Evolutionary conservation across 305 asterid species (phyloP).

Genomic region (Euphrasia arctica): DNA sequence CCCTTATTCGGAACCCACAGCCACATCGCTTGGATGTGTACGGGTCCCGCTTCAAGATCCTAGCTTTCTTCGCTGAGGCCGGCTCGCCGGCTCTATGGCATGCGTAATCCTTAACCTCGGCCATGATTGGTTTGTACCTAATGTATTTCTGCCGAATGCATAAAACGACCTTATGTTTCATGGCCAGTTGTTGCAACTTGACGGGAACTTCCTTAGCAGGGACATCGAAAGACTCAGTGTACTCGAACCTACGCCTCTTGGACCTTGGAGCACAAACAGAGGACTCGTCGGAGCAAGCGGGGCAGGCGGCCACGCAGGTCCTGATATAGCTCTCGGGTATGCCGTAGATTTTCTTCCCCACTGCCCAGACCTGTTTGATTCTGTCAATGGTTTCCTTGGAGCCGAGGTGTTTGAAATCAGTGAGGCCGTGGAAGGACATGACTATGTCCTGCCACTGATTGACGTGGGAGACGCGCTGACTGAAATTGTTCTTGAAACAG

Average conservation of each 20-base stretch:
- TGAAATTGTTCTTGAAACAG: slow-evolving; percentile 85
- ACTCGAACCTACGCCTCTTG: slow-evolving; percentile 76
- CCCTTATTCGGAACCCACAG: slow-evolving; percentile 87
- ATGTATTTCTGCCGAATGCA: slow-evolving; percentile 90
- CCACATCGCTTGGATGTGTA: slow-evolving; percentile 91
- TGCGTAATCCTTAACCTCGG: slow-evolving; percentile 97
- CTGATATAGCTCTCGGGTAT: slow-evolving; percentile 94
- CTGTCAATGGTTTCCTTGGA: slow-evolving; percentile 77
- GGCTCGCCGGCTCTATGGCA: slow-evolving; percentile 98
- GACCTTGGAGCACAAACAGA: slow-evolving; percentile 59
- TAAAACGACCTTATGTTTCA: slow-evolving; percentile 86
- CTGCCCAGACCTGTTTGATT: slow-evolving; percentile 94
- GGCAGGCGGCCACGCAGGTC: slow-evolving; percentile 62
- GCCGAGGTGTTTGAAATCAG: slow-evolving; percentile 78
- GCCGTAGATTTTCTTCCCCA: slow-evolving; percentile 92
- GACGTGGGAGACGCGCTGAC: slow-evolving; percentile 76
- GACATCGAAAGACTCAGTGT: slow-evolving; percentile 70
- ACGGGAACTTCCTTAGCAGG: slow-evolving; percentile 73
- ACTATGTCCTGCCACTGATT: slow-evolving; percentile 98
- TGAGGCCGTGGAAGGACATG: slow-evolving; percentile 73
- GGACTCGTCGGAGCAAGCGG: slow-evolving; percentile 60
- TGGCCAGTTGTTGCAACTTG: slow-evolving; percentile 66
- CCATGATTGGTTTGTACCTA: slow-evolving; percentile 97
- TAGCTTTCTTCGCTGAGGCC: slow-evolving; percentile 68
- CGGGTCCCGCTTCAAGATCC: slow-evolving; percentile 76